Conservation (phyloP, 2,329 filamentous ascomycete species). For the Pestalotiopsis fici region DNA sequence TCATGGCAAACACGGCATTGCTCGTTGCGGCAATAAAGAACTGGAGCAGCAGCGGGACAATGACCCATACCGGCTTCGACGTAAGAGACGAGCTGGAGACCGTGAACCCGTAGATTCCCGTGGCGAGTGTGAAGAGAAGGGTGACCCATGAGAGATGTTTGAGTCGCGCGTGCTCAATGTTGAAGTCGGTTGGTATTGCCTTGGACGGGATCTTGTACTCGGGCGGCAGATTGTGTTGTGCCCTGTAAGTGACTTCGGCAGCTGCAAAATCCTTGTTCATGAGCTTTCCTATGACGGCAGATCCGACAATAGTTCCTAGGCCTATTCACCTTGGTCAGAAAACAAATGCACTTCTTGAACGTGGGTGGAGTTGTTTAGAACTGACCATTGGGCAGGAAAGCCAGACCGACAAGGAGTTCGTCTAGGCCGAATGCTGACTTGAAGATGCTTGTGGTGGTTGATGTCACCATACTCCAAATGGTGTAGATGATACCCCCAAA, state of each 20-base stretch:
- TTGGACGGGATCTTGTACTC: constrained; percentile 23
- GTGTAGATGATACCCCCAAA: constrained; percentile 28
- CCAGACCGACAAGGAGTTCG: constrained; percentile 8
- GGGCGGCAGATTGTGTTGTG: constrained; percentile 26
- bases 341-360: not conserved
- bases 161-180: constrained; percentile 41
- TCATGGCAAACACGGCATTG: constrained; percentile 37
- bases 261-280: constrained; percentile 38
- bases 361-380: not conserved
- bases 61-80: constrained; percentile 21
- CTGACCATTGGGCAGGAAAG: constrained; percentile 11
- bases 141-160: constrained; percentile 40
- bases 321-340: constrained; percentile 14
- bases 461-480: constrained; percentile 42
- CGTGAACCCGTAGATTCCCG: constrained; percentile 35
- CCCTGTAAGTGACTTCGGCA: constrained; percentile 27
- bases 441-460: constrained; percentile 34
- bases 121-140: constrained; percentile 33
- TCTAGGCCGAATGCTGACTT: constrained; percentile 15
- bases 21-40: constrained; percentile 37
- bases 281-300: constrained; percentile 39
- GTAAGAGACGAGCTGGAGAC: constrained; percentile 18
- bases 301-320: constrained; percentile 42
- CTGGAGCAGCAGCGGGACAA: constrained; percentile 25
- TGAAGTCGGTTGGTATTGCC: constrained; percentile 36